These are phyloP conservation scores for Scytalidium sp. DNA, from an alignment of 2,329 filamentous ascomycete species.

Conservation along the genomic window DNA sequence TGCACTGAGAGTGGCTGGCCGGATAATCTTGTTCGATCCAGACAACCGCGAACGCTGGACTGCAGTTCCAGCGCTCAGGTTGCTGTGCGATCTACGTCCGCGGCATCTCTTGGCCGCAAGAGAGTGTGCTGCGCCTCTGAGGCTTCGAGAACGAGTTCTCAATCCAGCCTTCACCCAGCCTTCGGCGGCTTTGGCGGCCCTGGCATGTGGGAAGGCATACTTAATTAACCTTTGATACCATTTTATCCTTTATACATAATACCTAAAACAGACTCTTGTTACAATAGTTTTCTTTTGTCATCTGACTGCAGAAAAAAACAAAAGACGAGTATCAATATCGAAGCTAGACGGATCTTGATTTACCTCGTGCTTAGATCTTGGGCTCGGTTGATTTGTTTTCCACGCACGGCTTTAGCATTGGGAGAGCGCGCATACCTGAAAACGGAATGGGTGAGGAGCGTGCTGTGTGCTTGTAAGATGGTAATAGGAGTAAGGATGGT, in stretches of 20 bases:
- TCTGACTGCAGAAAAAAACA: conserved; percentile 2
- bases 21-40: conserved; percentile 23
- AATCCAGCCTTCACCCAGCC: conserved; percentile 45
- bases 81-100: conserved; percentile 40
- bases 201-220: conserved; percentile 66
- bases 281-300: conserved; percentile 33
- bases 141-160: conserved; percentile 45
- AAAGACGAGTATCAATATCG: conserved; percentile 2
- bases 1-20: conserved; percentile 18
- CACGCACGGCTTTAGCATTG: not conserved
- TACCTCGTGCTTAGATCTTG: not conserved
- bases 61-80: conserved; percentile 35
- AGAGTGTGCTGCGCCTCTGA: conserved; percentile 65
- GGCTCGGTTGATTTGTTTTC: not conserved
- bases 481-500: not conserved
- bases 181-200: conserved; percentile 51
- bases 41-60: conserved; percentile 32
- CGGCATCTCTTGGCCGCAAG: conserved; percentile 49
- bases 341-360: not conserved
- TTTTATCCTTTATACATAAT: conserved; percentile 10
- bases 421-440: conserved; percentile 1
- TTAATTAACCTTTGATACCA: conserved; percentile 41
- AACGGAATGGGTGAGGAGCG: conserved; percentile 1
- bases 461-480: conserved; percentile 6
- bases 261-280: conserved; percentile 18